Base-by-base conservation (phyloP, 176 grass and related monocot genomes). In the Carex scoparia region DNA sequence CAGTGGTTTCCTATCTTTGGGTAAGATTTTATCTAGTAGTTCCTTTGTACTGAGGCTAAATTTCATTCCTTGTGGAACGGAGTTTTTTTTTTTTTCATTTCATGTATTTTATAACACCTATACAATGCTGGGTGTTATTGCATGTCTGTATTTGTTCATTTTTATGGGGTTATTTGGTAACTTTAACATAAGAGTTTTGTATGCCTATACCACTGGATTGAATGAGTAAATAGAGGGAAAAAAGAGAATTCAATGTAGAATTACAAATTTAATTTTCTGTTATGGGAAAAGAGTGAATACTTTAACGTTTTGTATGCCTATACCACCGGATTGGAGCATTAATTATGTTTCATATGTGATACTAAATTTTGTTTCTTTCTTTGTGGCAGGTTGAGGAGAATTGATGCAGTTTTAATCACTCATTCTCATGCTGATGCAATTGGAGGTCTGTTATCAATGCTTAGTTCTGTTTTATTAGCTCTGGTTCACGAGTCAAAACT, bases 381-480 rank as follows among this genome's bases (percentile, higher is more conserved):
- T 51, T 53, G 54, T 81, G 19, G 63, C 82, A 99, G 96, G 65
- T 85, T 99, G 85, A 94, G 96, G 88, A 61, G 46, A 53, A 89
- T 95, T 54, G 91, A 95, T 76, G 87, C 91, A 15, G 93, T 95
- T 58, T 77, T 95, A 64, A 99, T 99, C 78, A 95, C 96, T 42
- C 96, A 99, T 89, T 99, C 91, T 60, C 96, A 99, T 87, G 93
- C 96, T 18, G 93, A 95, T 84, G 96, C 96, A 60, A 99, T 99
- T 87, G 93, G 96, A 92, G 96, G 93, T 98, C 15, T 79, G 72
- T 83, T 82, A 57, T 81, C 44, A 53, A 30, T 89, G 54, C 42
- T 44, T 63, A 76, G 46, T 60, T 81, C 6, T 9, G 7, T 31
- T 79, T 10, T 11, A 23, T 81, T 63, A 19, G 10, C 28, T 9